Evolutionary conservation across 2,329 filamentous ascomycete species (phyloP).

Genomic region (Dactylellina drechsleri): DNA sequence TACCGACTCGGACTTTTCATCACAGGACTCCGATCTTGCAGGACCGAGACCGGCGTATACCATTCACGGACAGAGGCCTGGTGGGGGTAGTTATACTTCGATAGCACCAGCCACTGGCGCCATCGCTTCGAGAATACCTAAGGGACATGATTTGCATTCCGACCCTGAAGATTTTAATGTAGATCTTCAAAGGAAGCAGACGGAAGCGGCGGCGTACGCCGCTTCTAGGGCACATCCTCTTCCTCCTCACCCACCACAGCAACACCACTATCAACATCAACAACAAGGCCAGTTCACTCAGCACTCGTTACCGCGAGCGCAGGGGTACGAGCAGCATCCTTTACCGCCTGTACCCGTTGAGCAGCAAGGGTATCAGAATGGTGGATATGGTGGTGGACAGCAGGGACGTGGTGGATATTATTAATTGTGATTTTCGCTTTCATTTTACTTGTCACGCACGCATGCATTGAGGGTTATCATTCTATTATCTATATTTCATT

Average conservation of each 20-base stretch:
- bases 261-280: not conserved
- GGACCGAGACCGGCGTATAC: conserved; percentile 33
- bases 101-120: conserved; percentile 43
- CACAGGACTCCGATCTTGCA: conserved; percentile 30
- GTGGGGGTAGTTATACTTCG: conserved; percentile 12
- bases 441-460: conserved; percentile 1
- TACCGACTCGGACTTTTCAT: conserved; percentile 34
- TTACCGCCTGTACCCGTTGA: conserved; percentile 13
- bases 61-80: conserved; percentile 26
- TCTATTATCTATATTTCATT: conserved; percentile 18
- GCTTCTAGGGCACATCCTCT: conserved; percentile 29
- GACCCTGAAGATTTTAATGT: conserved; percentile 41
- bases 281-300: too few species aligned
- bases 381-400: conserved; percentile 34
- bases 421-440: conserved; percentile 26
- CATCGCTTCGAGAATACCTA: conserved; percentile 36
- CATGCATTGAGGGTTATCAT: not conserved
- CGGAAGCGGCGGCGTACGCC: conserved; percentile 25
- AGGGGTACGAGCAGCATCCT: conserved; percentile 16
- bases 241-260: conserved; percentile 18
- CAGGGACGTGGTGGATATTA: conserved; percentile 54
- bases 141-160: conserved; percentile 36
- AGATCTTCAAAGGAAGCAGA: conserved; percentile 37
- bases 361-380: conserved; percentile 23
- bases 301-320: conserved; percentile 20